These are phyloP conservation scores for Candida saitoana DNA, from an alignment of 805 yeast species.

Conservation along the genomic window DNA sequence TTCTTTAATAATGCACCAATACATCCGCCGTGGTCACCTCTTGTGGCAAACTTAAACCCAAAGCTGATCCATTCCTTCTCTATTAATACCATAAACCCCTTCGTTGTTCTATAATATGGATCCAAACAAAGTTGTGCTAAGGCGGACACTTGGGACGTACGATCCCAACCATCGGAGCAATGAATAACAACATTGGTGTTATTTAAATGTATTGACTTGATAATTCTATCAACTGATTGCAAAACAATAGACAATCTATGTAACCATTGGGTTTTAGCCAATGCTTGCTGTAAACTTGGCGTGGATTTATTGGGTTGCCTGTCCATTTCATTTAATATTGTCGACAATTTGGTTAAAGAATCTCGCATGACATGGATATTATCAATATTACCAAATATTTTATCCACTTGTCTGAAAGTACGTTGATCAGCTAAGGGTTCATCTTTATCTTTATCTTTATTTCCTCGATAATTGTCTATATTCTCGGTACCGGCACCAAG, in stretches of 20 bases:
- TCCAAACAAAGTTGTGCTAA: constrained; percentile 83
- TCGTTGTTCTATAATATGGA: constrained; percentile 81
- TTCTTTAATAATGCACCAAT: constrained; percentile 34
- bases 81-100: constrained; percentile 79
- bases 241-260: constrained; percentile 64
- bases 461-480: constrained; percentile 73
- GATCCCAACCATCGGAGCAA: constrained; percentile 98
- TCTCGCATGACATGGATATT: constrained; percentile 95
- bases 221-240: constrained; percentile 71
- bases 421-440: not conserved
- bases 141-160: constrained; percentile 87
- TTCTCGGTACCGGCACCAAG: constrained; percentile 97
- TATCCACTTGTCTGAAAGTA: constrained; percentile 43
- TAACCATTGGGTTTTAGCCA: constrained; percentile 75
- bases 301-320: constrained; percentile 35
- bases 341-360: constrained; percentile 59
- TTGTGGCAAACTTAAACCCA: constrained; percentile 84
- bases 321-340: constrained; percentile 66
- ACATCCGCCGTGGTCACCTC: constrained; percentile 71
- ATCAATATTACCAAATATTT: constrained; percentile 84
- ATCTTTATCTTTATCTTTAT: constrained; percentile 9
- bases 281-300: constrained; percentile 39
- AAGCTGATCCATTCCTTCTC: constrained; percentile 96
- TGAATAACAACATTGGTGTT: constrained; percentile 82
- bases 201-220: constrained; percentile 77